A percentile compares a stretch with the other conserved stretches of the same genome.
phyloP scores from a whole-genome alignment of 805 yeast species.

The Torulaspora franciscae region DNA sequence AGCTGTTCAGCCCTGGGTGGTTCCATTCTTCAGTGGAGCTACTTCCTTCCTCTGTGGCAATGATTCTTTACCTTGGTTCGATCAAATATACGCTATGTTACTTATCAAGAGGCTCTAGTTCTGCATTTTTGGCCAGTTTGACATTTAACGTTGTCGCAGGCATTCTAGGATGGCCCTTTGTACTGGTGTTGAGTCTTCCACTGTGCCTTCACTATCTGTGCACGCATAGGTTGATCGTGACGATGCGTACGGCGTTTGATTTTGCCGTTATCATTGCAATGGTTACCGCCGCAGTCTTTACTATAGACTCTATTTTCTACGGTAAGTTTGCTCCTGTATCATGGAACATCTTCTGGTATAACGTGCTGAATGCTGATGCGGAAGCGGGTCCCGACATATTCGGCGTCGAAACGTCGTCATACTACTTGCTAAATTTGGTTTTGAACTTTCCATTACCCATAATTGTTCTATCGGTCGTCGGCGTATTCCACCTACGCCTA shows the following conservation, averaged over 20 bases:
- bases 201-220: slow-evolving; percentile 41
- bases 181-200: slow-evolving; percentile 60
- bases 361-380: slow-evolving; percentile 63
- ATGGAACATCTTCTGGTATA: slow-evolving; percentile 74
- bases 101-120: slow-evolving; percentile 22
- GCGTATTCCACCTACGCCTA: slow-evolving; percentile 25
- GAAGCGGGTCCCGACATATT: slow-evolving; percentile 82
- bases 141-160: slow-evolving; percentile 52
- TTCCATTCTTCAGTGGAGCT: slow-evolving; percentile 84
- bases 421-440: slow-evolving; percentile 62
- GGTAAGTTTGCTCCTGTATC: slow-evolving; percentile 63
- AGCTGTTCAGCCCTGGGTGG: slow-evolving; percentile 71
- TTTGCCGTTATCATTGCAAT: slow-evolving; percentile 20
- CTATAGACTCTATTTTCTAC: slow-evolving; percentile 60
- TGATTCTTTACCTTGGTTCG: slow-evolving; percentile 41
- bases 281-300: slow-evolving; percentile 20
- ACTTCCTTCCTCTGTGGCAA: slow-evolving; percentile 76
- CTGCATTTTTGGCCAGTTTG: slow-evolving; percentile 27
- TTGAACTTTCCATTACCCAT: slow-evolving; percentile 62
- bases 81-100: slow-evolving; percentile 30
- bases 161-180: slow-evolving; percentile 88
- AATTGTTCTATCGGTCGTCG: slow-evolving; percentile 30
- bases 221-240: slow-evolving; percentile 24
- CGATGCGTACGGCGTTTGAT: slow-evolving; percentile 29
- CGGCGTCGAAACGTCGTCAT: slow-evolving; percentile 75